Evolutionary conservation across 1,139 yeast species (phyloP).

Genomic region (Yamadazyma atmosphaerica): DNA sequence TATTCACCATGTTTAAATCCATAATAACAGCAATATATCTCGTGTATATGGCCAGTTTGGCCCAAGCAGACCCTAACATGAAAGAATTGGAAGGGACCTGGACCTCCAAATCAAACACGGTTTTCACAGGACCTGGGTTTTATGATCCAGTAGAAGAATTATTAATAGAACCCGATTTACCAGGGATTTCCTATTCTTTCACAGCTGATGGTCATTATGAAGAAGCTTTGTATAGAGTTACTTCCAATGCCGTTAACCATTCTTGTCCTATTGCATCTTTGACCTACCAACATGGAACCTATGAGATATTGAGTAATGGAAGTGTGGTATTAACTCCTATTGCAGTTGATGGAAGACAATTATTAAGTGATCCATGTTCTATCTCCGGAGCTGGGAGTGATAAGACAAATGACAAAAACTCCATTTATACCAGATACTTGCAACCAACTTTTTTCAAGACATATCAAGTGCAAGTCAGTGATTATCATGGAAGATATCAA

Average conservation of each 20-base stretch:
- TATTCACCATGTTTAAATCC: neutral
- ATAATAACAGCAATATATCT: neutral
- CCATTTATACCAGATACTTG: slow-evolving; percentile 69
- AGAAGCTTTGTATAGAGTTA: slow-evolving; percentile 81
- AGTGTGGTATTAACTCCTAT: slow-evolving; percentile 70
- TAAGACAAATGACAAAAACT: slow-evolving; percentile 22
- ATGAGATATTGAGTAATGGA: slow-evolving; percentile 63
- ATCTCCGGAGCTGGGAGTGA: slow-evolving; percentile 31
- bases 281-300: slow-evolving; percentile 87
- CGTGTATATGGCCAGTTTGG: slow-evolving; percentile 5
- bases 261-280: slow-evolving; percentile 80
- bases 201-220: slow-evolving; percentile 90
- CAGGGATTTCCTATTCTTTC: slow-evolving; percentile 91
- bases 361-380: slow-evolving; percentile 82
- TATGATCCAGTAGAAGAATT: slow-evolving; percentile 95
- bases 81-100: slow-evolving; percentile 79
- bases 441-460: slow-evolving; percentile 63
- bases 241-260: slow-evolving; percentile 71
- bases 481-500: slow-evolving; percentile 79
- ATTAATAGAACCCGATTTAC: slow-evolving; percentile 89
- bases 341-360: slow-evolving; percentile 89
- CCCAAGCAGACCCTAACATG: slow-evolving; percentile 27
- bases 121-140: slow-evolving; percentile 95
- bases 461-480: slow-evolving; percentile 63
- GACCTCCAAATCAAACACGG: slow-evolving; percentile 91